phyloP scores from a whole-genome alignment of 75 land plant species.

The Chamaecyparis obtusa region DNA sequence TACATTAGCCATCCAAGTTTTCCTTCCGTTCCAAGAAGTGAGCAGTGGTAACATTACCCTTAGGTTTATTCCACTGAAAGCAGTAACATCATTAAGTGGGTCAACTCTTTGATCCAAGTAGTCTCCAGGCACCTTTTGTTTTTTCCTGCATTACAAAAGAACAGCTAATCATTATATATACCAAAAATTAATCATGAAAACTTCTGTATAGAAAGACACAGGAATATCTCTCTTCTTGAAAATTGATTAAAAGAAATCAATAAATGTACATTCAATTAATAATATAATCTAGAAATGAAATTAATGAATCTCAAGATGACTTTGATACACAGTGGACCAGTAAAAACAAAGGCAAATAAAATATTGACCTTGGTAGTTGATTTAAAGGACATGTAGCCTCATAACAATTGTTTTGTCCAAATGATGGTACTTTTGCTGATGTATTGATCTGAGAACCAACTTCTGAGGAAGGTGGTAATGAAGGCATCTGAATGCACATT shows the following conservation, averaged over 20 bases:
- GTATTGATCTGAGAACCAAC: constrained; percentile 42
- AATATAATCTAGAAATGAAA: neutral
- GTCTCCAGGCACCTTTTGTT: constrained; percentile 78
- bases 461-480: constrained; percentile 18
- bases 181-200: neutral
- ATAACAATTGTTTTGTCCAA: constrained; percentile 65
- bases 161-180: constrained; percentile 9
- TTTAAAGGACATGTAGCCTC: constrained; percentile 50
- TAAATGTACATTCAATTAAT: neutral
- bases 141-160: constrained; percentile 50
- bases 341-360: neutral
- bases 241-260: neutral
- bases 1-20: neutral
- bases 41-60: constrained; percentile 28
- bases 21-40: neutral
- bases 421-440: constrained; percentile 48
- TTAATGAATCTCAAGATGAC: neutral
- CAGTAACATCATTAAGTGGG: constrained; percentile 23
- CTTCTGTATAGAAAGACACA: neutral
- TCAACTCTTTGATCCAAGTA: constrained; percentile 86
- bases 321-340: neutral
- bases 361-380: constrained; percentile 39
- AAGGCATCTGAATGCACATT: constrained; percentile 26
- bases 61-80: constrained; percentile 91
- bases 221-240: neutral